Base-by-base conservation (phyloP, 2,329 filamentous ascomycete genomes). In the Sclerotinia subarctica region DNA sequence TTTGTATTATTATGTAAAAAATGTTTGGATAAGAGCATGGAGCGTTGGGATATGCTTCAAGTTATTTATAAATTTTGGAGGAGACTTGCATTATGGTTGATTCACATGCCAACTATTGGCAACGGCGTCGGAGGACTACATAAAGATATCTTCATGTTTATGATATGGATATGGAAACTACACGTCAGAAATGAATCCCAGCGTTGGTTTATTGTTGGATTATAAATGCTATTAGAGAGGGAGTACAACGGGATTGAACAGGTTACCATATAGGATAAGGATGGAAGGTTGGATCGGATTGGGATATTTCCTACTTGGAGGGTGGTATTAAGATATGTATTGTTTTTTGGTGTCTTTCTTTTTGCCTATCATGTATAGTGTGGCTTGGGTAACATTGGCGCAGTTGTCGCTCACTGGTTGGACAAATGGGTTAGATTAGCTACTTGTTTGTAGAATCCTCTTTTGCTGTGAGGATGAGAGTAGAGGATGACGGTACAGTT, bases 1-100 rank as follows among this genome's bases (percentile, higher is more conserved):
- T 84, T 73, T 84, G 83, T 73, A 75, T 72, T 13, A 76, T 84
- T 64, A 84, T 84, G 83, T 84, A 72, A 64, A 32, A 42, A 44
- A 13, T 2, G 8, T 15, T 26, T 21, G 46, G 17, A 49, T 8
- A 42, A 35, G 8, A 5, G 21, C 7, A 63, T 63, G 8, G 24
- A n/a, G 29, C 46, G 32, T 26, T 8, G 19, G 29, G 32, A 13
- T 63, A 26, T 24, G n/a, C 29, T 26, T 17, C 24, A n/a, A 38
- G 35, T 8, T 49, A 32, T 62, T 47, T 42, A 19, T 51, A 38
- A 26, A 51, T 63, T 38, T 38, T 42, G 59, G 29, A 62, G 29
- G 46, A 11, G n/a, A 51, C 46, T 19, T 52, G 15, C 15, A 38
- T 63, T 38, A n/a, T 26, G 46, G n/a, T 38, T 32, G 47, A 51